Evolutionary conservation across 2,329 filamentous ascomycete species (phyloP).

Genomic region (Tolypocladium guangdongense): DNA sequence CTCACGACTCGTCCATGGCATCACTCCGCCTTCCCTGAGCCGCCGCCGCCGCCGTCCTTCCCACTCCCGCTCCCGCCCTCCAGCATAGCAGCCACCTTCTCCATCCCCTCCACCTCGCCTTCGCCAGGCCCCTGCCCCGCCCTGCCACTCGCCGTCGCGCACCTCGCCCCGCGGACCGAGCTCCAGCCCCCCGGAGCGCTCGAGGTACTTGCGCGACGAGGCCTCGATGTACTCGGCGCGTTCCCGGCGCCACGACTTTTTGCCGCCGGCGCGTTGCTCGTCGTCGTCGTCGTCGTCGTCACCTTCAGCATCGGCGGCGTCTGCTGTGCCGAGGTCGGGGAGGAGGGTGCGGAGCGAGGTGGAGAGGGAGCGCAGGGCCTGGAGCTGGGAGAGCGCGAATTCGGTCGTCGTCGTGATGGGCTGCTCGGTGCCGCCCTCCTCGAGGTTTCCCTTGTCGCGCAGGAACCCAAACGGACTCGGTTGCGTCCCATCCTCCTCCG

Average conservation of each 20-base stretch:
- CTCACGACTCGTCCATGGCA: background rate
- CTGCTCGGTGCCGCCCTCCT: conserved; percentile 36
- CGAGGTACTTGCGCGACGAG: conserved; percentile 66
- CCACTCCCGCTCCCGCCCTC: conserved; percentile 9
- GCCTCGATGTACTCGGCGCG: conserved; percentile 75
- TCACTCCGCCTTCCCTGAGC: conserved; percentile 5
- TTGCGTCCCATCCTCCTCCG: conserved; percentile 1
- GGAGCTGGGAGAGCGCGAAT: conserved; percentile 76
- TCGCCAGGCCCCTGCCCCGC: conserved; percentile 36
- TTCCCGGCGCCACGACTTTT: conserved; percentile 54
- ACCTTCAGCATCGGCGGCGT: conserved; percentile 19
- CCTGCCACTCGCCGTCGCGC: conserved; percentile 54
- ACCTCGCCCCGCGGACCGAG: conserved; percentile 50
- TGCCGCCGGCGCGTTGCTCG: conserved; percentile 9
- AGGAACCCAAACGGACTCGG: conserved; percentile 42
- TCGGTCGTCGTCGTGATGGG: conserved; percentile 60
- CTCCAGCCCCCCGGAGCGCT: conserved; percentile 57
- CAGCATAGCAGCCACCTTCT: conserved; percentile 36
- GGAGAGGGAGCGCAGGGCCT: conserved; percentile 60
- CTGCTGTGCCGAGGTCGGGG: conserved; percentile 40
- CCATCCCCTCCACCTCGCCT: conserved; percentile 47
- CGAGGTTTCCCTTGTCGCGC: conserved; percentile 38
- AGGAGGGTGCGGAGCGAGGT: conserved; percentile 50
- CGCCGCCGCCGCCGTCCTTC: background rate
- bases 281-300: conserved; percentile 17